Evolutionary conservation across 2,329 filamentous ascomycete species (phyloP), one percentile per base, ranked within the genome.

Genomic region (Cercospora beticola): DNA sequence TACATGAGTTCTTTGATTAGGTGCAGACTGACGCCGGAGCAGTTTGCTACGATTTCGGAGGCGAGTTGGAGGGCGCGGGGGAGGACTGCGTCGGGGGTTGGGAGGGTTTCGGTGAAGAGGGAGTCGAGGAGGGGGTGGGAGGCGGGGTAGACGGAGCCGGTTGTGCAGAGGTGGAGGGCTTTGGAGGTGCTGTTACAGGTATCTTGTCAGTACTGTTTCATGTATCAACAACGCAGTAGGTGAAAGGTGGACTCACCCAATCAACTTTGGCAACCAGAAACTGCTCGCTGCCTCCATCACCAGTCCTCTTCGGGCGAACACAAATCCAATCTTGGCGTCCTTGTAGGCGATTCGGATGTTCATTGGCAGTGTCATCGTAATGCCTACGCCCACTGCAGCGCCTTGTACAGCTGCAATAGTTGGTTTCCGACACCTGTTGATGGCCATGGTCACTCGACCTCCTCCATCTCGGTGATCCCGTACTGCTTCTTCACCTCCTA

Each of bases 1-100:
- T 86, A 92, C 82, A 93, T 89, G 82, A 94, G 79, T 74, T 92
- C 90, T 75, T 87, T 86, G 86, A 92, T 93, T 66, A 92, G 75
- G 71, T 86, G 84, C 8, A 86, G 87, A 30, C 87, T 86, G 30
- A 92, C 86, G 0, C 81, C 80, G 73, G 89, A 91, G 28, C 89
- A 89, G 73, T 92, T 91, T 73, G 81, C 80, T 1, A 87, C 89
- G 56, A 92, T 86, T 63, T 92, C 90, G 23, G 84, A 83, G 1
- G 91, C 90, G 30, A 92, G 80, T 74, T 86, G 86, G 49, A 93
- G 79, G 9, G 90, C 90, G 2, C 87, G 84, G 1, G 85, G 83
- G 52, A 93, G 76, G 8, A 93, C 90, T 67, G 85, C 82, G 10
- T 86, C 86, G 0, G 86, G 83, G 4, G 79, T 82, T 2, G 86